Evolutionary conservation across 768 basidiomycete species (phyloP), one percentile per base, ranked within the genome.

Genomic region (Psilocybe tampanensis): DNA sequence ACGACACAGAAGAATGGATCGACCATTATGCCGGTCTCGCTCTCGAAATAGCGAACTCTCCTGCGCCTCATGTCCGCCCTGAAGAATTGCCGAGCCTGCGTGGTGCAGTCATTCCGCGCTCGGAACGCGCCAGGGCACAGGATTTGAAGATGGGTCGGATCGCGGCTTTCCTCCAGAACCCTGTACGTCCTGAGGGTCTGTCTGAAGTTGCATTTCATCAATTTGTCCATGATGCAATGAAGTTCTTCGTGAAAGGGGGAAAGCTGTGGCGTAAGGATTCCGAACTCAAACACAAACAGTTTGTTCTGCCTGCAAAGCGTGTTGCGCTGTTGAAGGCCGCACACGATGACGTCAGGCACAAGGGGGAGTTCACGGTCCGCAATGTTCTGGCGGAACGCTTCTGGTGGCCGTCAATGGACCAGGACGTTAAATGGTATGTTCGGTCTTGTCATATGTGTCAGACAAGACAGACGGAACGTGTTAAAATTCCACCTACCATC

Each of bases 401-500:
- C 50, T 69, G 65, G 65, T 68, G 65, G 66, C 68, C 66, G 0
- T 47, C 63, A 0, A 54, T 74, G 2, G 52, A 65, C 0, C 39
- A 63, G 0, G 68, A 76, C 39, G 42, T 76, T 2, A 58, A 62
- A 0, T 74, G 71, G 69, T 75, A 63, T 47, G 54, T 74, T 2
- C 44, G 60, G 2, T 69, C 73, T 0, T 80, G 79, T 52, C 73
- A 78, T 44, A 47, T 63, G 5, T 80, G 80, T 52, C 79, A 81
- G 44, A 47, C 63, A 0, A 56, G 66, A 1, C 64, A 66, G 0
- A 54, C n/a, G 60, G 0, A 11, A 52, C 0, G 66, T 68, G 13
- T 42, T 0, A 21, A 48, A 1, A 66, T 76, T n/a, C 71, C 67
- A 6, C 68, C 60, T 0, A 62, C 58, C n/a, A n/a, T n/a, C n/a